Evolutionary conservation across 2,329 filamentous ascomycete genomes (phyloP).

Genomic region (Colletotrichum kahawae): DNA sequence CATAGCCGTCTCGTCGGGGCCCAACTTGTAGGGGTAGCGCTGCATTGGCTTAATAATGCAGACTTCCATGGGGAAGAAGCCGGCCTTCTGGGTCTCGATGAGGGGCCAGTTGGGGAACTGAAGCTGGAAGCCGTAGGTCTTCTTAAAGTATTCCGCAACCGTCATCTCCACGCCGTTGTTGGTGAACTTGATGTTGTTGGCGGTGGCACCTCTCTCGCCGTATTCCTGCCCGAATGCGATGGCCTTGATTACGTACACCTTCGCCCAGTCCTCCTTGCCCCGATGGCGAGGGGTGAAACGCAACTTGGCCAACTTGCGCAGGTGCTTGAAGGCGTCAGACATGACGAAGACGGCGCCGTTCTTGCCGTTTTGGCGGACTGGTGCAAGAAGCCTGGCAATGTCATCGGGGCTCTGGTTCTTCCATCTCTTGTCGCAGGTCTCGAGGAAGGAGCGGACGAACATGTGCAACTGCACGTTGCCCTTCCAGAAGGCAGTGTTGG

Average conservation of each 20-base stretch:
- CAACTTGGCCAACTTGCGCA: constrained; percentile 60
- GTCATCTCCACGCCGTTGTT: constrained; percentile 40
- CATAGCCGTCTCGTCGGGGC: constrained; percentile 67
- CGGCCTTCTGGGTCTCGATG: constrained; percentile 59
- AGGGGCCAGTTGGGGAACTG: constrained; percentile 56
- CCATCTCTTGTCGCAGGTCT: constrained; percentile 36
- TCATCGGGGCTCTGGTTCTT: constrained; percentile 27
- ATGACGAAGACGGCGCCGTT: constrained; percentile 31
- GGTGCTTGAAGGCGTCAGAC: constrained; percentile 58
- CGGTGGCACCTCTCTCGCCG: constrained; percentile 50
- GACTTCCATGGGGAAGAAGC: constrained; percentile 66
- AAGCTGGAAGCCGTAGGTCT: constrained; percentile 59
- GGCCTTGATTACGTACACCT: constrained; percentile 56
- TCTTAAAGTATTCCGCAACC: constrained; percentile 60
- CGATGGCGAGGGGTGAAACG: constrained; percentile 62
- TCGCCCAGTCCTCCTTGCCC: constrained; percentile 48
- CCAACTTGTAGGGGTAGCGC: constrained; percentile 67
- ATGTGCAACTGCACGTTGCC: constrained; percentile 38
- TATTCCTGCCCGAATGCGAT: constrained; percentile 53
- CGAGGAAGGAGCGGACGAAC: constrained; percentile 29
- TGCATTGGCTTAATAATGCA: constrained; percentile 59
- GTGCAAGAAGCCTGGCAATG: constrained; percentile 37
- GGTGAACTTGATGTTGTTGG: constrained; percentile 60
- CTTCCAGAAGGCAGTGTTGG: constrained; percentile 89
- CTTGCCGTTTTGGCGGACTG: constrained; percentile 29